Evolutionary conservation across 2,329 filamentous ascomycete species (phyloP), one percentile per base, ranked within the genome.

Genomic region (Phyllosticta citribraziliensis): DNA sequence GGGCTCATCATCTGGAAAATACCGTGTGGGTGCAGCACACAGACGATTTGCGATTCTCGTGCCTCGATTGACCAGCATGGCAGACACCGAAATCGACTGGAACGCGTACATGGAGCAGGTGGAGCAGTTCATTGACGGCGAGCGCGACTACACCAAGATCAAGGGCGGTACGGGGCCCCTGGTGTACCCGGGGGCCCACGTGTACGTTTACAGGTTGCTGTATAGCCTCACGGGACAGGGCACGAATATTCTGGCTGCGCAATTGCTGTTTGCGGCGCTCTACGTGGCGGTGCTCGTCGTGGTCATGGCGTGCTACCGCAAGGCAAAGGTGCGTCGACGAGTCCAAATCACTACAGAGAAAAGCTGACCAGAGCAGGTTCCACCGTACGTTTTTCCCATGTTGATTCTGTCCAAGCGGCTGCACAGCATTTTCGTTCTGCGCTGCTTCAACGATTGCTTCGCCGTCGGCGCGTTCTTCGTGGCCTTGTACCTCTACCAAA

Each of bases 41-140:
- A 3, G 22, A 22, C 24, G 24, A 20, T 2, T 10, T 19, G 4
- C 19, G 19, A 9, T 11, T 12, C 20, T 8, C 35, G 20, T 22
- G 30, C 27, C 17, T 17, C 33, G 47, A 56, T 17, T 33, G 25
- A 57, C 40, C 60, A 22, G 55, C 19, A 50, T 47, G 11, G n/a
- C 66, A 89, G 94, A 99, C 73, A 99, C 94, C 52, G 94, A 99
- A 75, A 99, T 99, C 70, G 94, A 99, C 76, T 99, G 93, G 93
- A 83, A 82, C 63, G 91, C 94, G 0, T 99, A 99, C 75, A 97
- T 99, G 92, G 83, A 97, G 72, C 94, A 99, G 70, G 81, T 97
- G 53, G 76, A 82, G 51, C 86, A 92, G 67, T 94, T 88, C 70
- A 77, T 92, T 54, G 80, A 84, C 19, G 94, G 94, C 69, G 92